These are phyloP conservation scores for Jaapia argillacea DNA, from an alignment of 768 basidiomycete species.

Conservation along the genomic window DNA sequence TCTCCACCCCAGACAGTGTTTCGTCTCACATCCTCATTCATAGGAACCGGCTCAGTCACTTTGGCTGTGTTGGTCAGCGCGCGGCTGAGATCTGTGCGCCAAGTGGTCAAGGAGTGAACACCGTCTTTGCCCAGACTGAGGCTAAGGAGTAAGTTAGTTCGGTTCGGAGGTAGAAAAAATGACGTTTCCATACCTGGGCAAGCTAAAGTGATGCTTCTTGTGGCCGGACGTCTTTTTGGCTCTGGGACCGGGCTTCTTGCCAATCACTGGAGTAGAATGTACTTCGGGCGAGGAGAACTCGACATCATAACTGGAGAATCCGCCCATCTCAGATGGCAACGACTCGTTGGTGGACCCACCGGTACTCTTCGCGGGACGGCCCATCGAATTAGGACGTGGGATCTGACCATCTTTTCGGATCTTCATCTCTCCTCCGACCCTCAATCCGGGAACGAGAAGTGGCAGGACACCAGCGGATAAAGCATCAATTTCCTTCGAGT, in stretches of 20 bases:
- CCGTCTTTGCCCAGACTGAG: constrained; percentile 55
- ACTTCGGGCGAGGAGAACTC: constrained; percentile 46
- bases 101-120: constrained; percentile 36
- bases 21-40: constrained; percentile 31
- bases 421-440: constrained; percentile 43
- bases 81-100: constrained; percentile 44
- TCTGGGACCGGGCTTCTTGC: constrained; percentile 12
- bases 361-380: not conserved
- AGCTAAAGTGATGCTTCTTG: constrained; percentile 54
- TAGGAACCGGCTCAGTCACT: constrained; percentile 28
- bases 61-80: constrained; percentile 34
- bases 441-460: constrained; percentile 56
- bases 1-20: constrained; percentile 27
- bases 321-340: constrained; percentile 17
- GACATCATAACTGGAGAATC: constrained; percentile 19
- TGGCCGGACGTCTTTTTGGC: constrained; percentile 39
- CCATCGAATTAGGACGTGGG: constrained; percentile 3
- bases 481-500: constrained; percentile 56
- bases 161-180: not conserved
- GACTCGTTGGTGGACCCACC: constrained; percentile 4
- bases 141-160: constrained; percentile 23
- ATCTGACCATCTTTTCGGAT: constrained; percentile 26
- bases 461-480: constrained; percentile 62
- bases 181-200: constrained; percentile 51
- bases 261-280: constrained; percentile 48